These are phyloP conservation scores for Diplogelasinospora grovesii DNA, from an alignment of 495 filamentous ascomycete species.

Conservation along the genomic window DNA sequence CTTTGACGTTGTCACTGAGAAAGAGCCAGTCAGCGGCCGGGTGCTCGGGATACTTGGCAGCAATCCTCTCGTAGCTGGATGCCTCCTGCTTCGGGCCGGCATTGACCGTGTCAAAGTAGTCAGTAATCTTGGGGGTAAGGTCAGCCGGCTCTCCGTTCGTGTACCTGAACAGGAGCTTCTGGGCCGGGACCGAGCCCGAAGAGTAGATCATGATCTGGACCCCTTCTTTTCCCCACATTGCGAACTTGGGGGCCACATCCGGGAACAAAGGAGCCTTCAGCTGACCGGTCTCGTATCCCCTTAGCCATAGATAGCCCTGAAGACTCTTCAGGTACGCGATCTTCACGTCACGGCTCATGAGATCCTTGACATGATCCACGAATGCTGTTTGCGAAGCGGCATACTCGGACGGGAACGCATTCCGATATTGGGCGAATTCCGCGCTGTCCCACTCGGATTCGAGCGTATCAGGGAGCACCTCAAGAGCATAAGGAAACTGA, in stretches of 20 bases:
- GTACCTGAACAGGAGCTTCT: conserved; percentile 63
- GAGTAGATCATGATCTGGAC: conserved; percentile 61
- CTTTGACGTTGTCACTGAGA: conserved; percentile 63
- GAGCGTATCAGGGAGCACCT: conserved; percentile 50
- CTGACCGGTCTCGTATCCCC: conserved; percentile 54
- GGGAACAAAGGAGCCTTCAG: conserved; percentile 60
- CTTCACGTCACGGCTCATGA: conserved; percentile 61
- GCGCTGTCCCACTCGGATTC: conserved; percentile 52
- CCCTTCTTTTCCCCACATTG: conserved; percentile 41
- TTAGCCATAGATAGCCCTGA: conserved; percentile 65
- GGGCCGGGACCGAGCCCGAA: conserved; percentile 62
- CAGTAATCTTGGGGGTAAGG: conserved; percentile 45
- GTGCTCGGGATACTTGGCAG: conserved; percentile 32
- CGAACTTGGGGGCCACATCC: conserved; percentile 54
- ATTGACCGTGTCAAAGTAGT: conserved; percentile 66
- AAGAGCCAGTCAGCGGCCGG: conserved; percentile 50
- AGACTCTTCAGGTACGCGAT: conserved; percentile 62
- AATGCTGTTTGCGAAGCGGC: conserved; percentile 43
- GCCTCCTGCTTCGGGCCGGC: conserved; percentile 60
- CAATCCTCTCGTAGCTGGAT: conserved; percentile 56
- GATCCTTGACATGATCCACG: conserved; percentile 52
- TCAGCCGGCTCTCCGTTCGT: conserved; percentile 53
- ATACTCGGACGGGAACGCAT: conserved; percentile 57
- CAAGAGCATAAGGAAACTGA: conserved; percentile 66
- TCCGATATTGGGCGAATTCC: conserved; percentile 49